A percentile compares a stretch with the other conserved stretches of the same genome.
Conservation (phyloP, 768 basidiomycete genomes). For the Suillus variegatus region DNA sequence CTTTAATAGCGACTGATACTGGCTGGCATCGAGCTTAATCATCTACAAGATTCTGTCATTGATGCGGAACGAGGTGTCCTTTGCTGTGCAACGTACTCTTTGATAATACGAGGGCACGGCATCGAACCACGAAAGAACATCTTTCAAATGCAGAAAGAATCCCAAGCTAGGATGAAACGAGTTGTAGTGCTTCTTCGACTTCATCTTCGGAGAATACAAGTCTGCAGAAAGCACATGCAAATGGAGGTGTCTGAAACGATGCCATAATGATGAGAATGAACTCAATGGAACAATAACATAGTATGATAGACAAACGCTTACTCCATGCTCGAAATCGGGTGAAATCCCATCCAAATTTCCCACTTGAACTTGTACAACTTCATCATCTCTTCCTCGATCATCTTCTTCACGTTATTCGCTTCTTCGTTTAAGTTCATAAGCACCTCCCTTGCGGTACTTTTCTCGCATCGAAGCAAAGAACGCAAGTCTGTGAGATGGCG, state of each 20-base stretch:
- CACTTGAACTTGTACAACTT: conserved; percentile 70
- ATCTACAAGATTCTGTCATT: conserved; percentile 40
- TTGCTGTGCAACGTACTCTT: conserved; percentile 40
- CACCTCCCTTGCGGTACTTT: conserved; percentile 52
- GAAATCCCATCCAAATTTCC: conserved; percentile 82
- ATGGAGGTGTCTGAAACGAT: conserved; percentile 66
- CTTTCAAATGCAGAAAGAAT: conserved; percentile 80
- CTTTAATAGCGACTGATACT: conserved; percentile 69
- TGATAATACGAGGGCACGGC: conserved; percentile 56
- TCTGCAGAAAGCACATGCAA: conserved; percentile 86
- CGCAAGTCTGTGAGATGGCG: conserved; percentile 54
- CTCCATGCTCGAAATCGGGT: conserved; percentile 85
- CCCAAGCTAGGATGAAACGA: conserved; percentile 84
- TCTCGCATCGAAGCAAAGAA: conserved; percentile 55
- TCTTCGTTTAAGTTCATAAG: conserved; percentile 56
- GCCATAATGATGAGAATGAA: neutral
- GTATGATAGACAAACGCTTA: conserved; percentile 46
- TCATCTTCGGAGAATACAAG: conserved; percentile 65
- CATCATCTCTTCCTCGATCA: conserved; percentile 81
- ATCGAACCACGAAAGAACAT: conserved; percentile 81
- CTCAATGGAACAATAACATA: neutral
- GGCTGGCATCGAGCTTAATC: conserved; percentile 46
- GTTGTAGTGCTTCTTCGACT: conserved; percentile 90
- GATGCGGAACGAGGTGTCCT: conserved; percentile 7
- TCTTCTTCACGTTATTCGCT: conserved; percentile 53